These are phyloP conservation scores for Malus orientalis DNA, from an alignment of 306 rosid species.

Conservation along the genomic window DNA sequence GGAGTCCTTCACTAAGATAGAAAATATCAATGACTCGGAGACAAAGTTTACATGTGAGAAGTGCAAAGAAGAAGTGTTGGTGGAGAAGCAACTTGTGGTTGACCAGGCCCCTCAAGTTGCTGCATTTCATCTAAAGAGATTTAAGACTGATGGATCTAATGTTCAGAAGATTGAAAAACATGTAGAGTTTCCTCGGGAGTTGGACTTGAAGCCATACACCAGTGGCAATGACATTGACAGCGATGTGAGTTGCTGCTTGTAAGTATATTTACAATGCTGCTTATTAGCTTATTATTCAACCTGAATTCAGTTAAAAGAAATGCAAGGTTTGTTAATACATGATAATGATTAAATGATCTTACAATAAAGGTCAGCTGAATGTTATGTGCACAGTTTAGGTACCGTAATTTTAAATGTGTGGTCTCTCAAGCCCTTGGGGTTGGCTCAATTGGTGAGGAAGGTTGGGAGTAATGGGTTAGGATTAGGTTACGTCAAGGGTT, in stretches of 20 bases:
- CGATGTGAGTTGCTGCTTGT: slow-evolving; percentile 38
- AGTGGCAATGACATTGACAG: slow-evolving; percentile 2
- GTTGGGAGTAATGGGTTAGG: neutral
- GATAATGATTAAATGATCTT: neutral
- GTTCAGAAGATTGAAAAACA: slow-evolving; percentile 79
- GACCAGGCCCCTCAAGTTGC: slow-evolving; percentile 65
- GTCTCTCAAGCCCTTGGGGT: slow-evolving; percentile 5
- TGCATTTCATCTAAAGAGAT: slow-evolving; percentile 80
- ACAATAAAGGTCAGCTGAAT: neutral
- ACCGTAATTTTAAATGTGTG: neutral
- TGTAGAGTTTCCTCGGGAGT: slow-evolving; percentile 64
- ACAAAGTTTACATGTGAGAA: slow-evolving; percentile 54
- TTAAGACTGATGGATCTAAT: slow-evolving; percentile 49
- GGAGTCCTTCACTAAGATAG: slow-evolving; percentile 73
- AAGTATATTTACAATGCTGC: neutral
- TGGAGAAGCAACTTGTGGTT: slow-evolving; percentile 70
- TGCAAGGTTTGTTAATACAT: neutral
- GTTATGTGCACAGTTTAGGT: neutral
- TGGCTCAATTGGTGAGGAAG: neutral
- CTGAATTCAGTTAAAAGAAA: neutral
- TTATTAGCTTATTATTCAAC: neutral
- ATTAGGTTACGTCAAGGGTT: neutral
- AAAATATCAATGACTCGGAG: slow-evolving; percentile 52
- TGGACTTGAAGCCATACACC: slow-evolving; percentile 71
- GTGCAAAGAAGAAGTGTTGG: slow-evolving; percentile 58